Evolutionary conservation across 1,284 basidiomycete genomes (phyloP).

Genomic region (Wolfiporia cocos): DNA sequence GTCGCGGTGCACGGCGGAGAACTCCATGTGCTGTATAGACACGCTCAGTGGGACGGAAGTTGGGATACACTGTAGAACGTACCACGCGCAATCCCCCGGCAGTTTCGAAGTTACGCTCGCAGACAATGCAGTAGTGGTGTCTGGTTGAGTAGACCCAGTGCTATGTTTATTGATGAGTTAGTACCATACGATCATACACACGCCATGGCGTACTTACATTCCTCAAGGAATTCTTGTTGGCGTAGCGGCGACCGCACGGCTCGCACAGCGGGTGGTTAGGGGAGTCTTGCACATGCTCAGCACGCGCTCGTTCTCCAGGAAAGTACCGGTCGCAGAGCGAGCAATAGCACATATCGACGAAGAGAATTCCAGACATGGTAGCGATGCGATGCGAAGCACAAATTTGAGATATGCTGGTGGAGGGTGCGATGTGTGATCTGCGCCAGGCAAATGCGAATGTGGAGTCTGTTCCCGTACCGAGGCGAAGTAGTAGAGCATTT

Average conservation of each 20-base stretch:
- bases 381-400: not conserved
- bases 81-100: slow-evolving; percentile 22
- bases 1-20: slow-evolving; percentile 22
- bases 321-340: slow-evolving; percentile 26
- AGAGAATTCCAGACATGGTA: slow-evolving; percentile 11
- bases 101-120: slow-evolving; percentile 20
- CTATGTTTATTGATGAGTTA: slow-evolving; percentile 7
- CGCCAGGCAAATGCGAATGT: not conserved
- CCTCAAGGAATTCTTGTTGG: slow-evolving; percentile 21
- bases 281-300: slow-evolving; percentile 18
- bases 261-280: slow-evolving; percentile 22
- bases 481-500: not conserved
- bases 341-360: slow-evolving; percentile 20
- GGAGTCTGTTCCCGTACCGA: not conserved
- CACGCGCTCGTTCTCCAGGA: slow-evolving; percentile 15
- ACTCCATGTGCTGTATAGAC: slow-evolving; percentile 22
- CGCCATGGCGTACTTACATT: slow-evolving; percentile 13
- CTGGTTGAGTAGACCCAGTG: slow-evolving; percentile 19
- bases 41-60: not conserved
- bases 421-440: not conserved
- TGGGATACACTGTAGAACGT: slow-evolving; percentile 2
- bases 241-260: slow-evolving; percentile 19
- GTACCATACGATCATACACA: not conserved
- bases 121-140: slow-evolving; percentile 23
- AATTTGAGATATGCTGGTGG: not conserved